phyloP scores from a whole-genome alignment of 2,329 filamentous ascomycete species.

The Leptographium procerum region DNA sequence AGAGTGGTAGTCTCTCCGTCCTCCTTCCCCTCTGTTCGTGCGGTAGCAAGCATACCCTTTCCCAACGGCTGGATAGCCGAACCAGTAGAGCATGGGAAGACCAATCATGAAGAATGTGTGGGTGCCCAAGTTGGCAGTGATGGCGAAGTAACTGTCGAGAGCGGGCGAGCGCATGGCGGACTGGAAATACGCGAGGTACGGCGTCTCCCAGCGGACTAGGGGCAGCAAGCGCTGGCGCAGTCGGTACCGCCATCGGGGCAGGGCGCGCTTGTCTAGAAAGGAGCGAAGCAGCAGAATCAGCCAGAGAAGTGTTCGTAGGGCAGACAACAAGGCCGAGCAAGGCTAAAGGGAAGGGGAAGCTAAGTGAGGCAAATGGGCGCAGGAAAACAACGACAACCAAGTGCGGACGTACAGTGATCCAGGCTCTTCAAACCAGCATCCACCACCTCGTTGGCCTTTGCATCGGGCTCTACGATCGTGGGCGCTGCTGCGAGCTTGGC shows the following conservation, averaged over 20 bases:
- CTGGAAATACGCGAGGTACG: slow-evolving; percentile 82
- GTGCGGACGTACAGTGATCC: slow-evolving; percentile 54
- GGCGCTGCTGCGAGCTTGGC: neutral
- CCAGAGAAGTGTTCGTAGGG: slow-evolving; percentile 2
- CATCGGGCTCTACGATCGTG: neutral
- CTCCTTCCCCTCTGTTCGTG: neutral
- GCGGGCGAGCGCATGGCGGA: slow-evolving; percentile 66
- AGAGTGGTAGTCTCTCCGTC: neutral
- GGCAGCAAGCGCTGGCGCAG: slow-evolving; percentile 75
- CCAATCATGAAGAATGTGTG: slow-evolving; percentile 99
- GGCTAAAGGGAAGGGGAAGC: neutral
- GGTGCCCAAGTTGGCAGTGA: slow-evolving; percentile 90
- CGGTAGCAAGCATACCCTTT: slow-evolving; percentile 56
- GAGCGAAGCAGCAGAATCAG: neutral
- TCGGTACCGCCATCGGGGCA: slow-evolving; percentile 81
- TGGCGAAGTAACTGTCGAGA: slow-evolving; percentile 92
- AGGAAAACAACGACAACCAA: too few relatives aligned
- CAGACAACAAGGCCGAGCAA: neutral
- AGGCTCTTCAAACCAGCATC: slow-evolving; percentile 70
- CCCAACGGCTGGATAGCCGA: slow-evolving; percentile 72
- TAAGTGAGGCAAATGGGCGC: too few relatives aligned
- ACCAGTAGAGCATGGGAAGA: slow-evolving; percentile 93
- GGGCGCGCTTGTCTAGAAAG: slow-evolving; percentile 59
- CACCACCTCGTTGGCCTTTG: neutral
- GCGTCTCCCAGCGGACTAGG: slow-evolving; percentile 87